These are phyloP conservation scores for Metschnikowia matae DNA, from an alignment of 805 yeast species.

Conservation along the genomic window DNA sequence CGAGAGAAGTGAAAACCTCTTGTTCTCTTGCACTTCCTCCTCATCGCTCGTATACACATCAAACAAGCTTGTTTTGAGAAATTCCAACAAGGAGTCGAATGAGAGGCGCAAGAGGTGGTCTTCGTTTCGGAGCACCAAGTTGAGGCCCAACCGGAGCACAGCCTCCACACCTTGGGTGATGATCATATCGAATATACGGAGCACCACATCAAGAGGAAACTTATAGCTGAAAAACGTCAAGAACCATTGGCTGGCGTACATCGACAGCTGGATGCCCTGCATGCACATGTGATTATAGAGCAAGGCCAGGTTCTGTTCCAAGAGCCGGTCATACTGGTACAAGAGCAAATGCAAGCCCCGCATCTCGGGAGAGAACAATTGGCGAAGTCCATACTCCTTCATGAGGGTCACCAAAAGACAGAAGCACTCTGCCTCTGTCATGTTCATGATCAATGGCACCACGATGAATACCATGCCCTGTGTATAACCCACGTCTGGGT, in stretches of 20 bases:
- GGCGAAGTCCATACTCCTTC: constrained; percentile 79
- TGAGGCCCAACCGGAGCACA: constrained; percentile 76
- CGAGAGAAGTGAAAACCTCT: constrained; percentile 20
- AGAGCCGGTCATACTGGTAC: constrained; percentile 84
- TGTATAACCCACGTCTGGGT: constrained; percentile 93
- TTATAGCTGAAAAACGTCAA: constrained; percentile 91
- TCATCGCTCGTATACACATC: constrained; percentile 55
- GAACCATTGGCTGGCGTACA: constrained; percentile 99
- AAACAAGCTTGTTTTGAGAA: constrained; percentile 75
- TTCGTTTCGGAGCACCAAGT: constrained; percentile 70
- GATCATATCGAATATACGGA: constrained; percentile 82
- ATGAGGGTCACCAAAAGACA: constrained; percentile 74
- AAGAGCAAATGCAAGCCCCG: constrained; percentile 82
- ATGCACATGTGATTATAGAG: constrained; percentile 71
- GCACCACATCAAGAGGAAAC: constrained; percentile 84
- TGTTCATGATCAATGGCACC: constrained; percentile 77
- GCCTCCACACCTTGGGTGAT: constrained; percentile 91
- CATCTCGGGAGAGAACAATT: constrained; percentile 83
- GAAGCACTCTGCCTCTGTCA: constrained; percentile 82
- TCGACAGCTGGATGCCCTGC: constrained; percentile 85
- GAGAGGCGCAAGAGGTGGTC: constrained; percentile 52
- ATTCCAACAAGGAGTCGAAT: constrained; percentile 75
- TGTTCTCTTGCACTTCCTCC: constrained; percentile 11
- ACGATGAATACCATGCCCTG: constrained; percentile 97
- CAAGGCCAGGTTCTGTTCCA: constrained; percentile 73